phyloP scores from a whole-genome alignment of 2,329 filamentous ascomycete species.

The Colletotrichum tofieldiae region DNA sequence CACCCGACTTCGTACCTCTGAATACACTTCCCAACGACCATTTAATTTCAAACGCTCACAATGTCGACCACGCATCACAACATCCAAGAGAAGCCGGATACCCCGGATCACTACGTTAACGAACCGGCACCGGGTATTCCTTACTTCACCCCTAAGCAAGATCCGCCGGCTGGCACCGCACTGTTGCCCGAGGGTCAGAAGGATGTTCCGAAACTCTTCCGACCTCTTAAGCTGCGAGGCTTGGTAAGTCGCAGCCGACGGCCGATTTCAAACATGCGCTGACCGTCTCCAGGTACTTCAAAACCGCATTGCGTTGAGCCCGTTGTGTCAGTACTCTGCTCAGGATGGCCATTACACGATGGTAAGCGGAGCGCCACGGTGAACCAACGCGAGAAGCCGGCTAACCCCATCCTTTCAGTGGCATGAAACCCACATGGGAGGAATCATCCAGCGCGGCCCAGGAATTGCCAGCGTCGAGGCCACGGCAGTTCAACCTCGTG shows the following conservation, averaged over 20 bases:
- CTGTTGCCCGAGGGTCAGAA: conserved; percentile 5
- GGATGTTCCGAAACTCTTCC: conserved; percentile 53
- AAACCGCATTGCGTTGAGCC: conserved; percentile 62
- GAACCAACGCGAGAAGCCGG: too few species aligned
- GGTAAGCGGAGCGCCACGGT: not conserved
- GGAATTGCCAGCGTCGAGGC: conserved; percentile 79
- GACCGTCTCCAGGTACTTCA: not conserved
- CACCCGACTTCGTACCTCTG: not conserved
- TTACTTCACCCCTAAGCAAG: conserved; percentile 9
- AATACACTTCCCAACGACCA: not conserved
- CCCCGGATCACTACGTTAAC: not conserved
- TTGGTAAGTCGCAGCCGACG: conserved; percentile 53
- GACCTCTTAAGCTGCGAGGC: conserved; percentile 59
- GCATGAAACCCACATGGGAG: conserved; percentile 59
- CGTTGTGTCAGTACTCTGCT: conserved; percentile 63
- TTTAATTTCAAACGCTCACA: not conserved
- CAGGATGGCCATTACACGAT: conserved; percentile 50
- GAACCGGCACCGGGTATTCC: conserved; percentile 2
- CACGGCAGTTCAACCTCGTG: conserved; percentile 76
- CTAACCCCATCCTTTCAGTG: conserved; percentile 48
- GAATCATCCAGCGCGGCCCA: conserved; percentile 59
- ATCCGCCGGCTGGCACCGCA: conserved; percentile 12
- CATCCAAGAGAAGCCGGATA: not conserved
- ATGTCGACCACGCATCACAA: conserved; percentile 13
- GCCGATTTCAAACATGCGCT: not conserved